Conservation (phyloP, 257 asterid genomes). For the Fraxinus americana region DNA sequence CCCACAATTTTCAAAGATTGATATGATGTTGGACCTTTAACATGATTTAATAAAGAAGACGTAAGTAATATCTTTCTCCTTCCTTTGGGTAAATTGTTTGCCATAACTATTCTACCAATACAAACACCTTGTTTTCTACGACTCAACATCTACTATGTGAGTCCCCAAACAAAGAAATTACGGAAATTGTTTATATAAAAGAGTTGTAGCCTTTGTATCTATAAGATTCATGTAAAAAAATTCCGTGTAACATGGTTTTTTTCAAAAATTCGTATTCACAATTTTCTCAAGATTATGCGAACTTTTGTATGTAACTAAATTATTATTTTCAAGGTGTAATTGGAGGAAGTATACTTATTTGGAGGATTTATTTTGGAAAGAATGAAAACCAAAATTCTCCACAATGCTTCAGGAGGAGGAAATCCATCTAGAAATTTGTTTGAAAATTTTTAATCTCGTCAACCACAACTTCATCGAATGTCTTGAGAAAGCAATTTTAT, state of each 20-base stretch:
- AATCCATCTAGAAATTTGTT: neutral
- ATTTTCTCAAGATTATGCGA: neutral
- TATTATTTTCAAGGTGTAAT: neutral
- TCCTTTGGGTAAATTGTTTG: neutral
- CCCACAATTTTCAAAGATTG: too few relatives aligned
- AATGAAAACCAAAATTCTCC: neutral
- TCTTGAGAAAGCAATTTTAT: too few relatives aligned
- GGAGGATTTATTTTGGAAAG: neutral
- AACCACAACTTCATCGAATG: too few relatives aligned
- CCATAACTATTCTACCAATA: neutral
- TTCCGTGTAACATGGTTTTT: neutral
- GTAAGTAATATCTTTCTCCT: neutral
- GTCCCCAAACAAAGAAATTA: neutral
- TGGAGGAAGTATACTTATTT: neutral
- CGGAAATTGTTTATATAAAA: too few relatives aligned
- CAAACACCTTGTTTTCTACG: neutral
- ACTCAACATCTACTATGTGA: neutral
- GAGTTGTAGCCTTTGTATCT: neutral
- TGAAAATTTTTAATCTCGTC: neutral
- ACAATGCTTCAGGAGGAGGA: too few relatives aligned
- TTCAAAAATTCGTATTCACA: too few relatives aligned
- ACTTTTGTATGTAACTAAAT: neutral
- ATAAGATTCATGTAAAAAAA: neutral
- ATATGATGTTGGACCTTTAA: too few relatives aligned
- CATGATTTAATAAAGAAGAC: neutral